Evolutionary conservation across 2,329 filamentous ascomycete genomes (phyloP), one percentile per base, ranked within the genome.

Genomic region (Juglanconis sp.): DNA sequence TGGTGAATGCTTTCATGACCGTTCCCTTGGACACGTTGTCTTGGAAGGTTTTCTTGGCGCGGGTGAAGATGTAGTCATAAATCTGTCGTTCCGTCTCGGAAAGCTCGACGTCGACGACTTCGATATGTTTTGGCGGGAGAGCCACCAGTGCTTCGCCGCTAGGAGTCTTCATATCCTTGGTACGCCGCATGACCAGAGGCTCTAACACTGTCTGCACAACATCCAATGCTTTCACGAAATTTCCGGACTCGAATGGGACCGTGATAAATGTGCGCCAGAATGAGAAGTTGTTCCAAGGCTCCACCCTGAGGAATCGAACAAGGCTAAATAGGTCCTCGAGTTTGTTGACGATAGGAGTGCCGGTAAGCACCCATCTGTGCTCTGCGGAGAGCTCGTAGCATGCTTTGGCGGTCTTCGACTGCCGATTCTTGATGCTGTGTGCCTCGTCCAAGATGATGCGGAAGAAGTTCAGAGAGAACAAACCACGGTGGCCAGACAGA

Each of bases 231-330:
- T 93, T 88, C 66, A 97, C 86, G 70, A 96, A 97, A 64, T 99
- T 90, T 66, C 95, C 95, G 0, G 92, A 94, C 73, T 99, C 95
- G 65, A 99, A 99, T 0, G 95, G 95, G 1, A 96, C 88, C 0
- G 95, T 99, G 70, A 99, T 98, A 72, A 99, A 99, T 0, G 95
- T 98, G 71, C 93, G 93, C 95, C 95, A 99, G 76, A 96, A 99
- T 0, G 93, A 96, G 73, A 99, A 99, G 72, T 98, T 98, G 69
- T 90, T 95, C 95, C 95, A 99, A 0, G 95, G 95, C 71, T 98
- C 94, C 4, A 99, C 95, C 59, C 91, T 88, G 10, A 99, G 78
- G 75, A 98, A 99, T 3, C 91, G 87, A 11, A 98, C 91, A 42
- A 99, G 77, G 69, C 91, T 96, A 76, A 97, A 98, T 13, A 99